These are phyloP conservation scores for Russula lepida DNA, from an alignment of 768 basidiomycete species.

Conservation along the genomic window DNA sequence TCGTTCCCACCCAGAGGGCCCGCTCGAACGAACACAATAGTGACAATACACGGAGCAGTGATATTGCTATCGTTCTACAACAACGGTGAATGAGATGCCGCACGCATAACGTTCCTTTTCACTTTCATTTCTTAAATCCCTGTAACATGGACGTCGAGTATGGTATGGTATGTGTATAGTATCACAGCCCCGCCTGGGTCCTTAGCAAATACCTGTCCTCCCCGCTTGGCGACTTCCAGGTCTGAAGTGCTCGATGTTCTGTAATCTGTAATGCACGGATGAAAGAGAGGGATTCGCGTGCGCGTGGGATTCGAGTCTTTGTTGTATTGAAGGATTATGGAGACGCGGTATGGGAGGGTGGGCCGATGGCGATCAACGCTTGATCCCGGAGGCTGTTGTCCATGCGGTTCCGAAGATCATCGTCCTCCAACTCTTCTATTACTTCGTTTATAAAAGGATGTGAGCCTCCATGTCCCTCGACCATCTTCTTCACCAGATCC, in stretches of 20 bases:
- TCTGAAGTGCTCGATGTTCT: not conserved
- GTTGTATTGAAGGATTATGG: too few relatives aligned
- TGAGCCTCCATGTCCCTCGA: not conserved
- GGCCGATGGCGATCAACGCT: not conserved
- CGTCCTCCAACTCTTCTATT: not conserved
- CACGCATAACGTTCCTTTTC: not conserved
- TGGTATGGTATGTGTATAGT: too few relatives aligned
- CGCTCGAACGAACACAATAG: too few relatives aligned
- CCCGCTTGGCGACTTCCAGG: too few relatives aligned
- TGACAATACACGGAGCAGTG: not conserved
- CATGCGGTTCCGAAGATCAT: not conserved
- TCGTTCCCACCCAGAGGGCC: too few relatives aligned
- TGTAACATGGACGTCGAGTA: too few relatives aligned
- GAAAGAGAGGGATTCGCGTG: too few relatives aligned
- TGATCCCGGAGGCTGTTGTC: not conserved
- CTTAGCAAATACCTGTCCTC: not conserved
- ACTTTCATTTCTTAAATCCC: not conserved
- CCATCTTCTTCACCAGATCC: not conserved
- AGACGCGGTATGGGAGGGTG: not conserved
- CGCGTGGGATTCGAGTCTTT: not conserved
- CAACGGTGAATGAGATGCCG: too few relatives aligned
- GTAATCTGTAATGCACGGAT: too few relatives aligned
- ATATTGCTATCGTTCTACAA: too few relatives aligned
- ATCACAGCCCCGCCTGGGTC: too few relatives aligned
- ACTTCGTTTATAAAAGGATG: not conserved